Evolutionary conservation across 2,329 filamentous ascomycete species (phyloP).

Genomic region (Neonectria sp.): DNA sequence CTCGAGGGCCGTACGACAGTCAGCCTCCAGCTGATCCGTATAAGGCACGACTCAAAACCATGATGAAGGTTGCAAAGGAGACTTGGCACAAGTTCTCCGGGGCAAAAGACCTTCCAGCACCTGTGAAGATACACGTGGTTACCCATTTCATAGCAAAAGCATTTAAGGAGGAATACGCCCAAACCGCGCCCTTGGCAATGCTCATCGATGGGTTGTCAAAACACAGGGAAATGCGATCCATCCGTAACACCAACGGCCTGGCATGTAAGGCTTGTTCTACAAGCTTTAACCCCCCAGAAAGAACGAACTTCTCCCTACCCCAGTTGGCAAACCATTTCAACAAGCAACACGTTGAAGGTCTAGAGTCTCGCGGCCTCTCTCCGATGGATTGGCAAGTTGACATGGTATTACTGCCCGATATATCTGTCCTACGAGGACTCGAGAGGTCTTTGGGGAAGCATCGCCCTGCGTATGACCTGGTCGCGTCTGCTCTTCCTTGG

Average conservation of each 20-base stretch:
- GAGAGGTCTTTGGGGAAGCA: conserved; percentile 49
- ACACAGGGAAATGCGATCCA: conserved; percentile 69
- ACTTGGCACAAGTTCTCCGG: conserved; percentile 74
- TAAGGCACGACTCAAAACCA: conserved; percentile 63
- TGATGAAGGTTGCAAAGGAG: conserved; percentile 70
- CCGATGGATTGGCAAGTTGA: conserved; percentile 61
- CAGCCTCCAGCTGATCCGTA: conserved; percentile 48
- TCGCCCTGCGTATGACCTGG: conserved; percentile 51
- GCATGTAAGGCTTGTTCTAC: conserved; percentile 69
- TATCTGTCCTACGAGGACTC: conserved; percentile 50
- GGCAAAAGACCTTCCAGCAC: conserved; percentile 73
- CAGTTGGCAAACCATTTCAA: conserved; percentile 74
- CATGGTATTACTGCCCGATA: conserved; percentile 62
- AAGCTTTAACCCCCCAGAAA: conserved; percentile 52
- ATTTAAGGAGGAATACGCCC: conserved; percentile 71
- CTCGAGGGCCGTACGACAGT: conserved; percentile 10
- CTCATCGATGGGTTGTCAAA: conserved; percentile 73
- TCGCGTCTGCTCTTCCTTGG: conserved; percentile 58
- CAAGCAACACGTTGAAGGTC: conserved; percentile 55
- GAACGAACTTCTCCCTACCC: conserved; percentile 67
- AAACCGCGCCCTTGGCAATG: conserved; percentile 70
- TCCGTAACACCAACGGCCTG: conserved; percentile 69
- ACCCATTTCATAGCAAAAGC: conserved; percentile 74
- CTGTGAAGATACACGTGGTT: conserved; percentile 74
- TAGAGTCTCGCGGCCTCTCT: conserved; percentile 34